Base-by-base conservation (phyloP, 768 basidiomycete genomes). In the Lyophyllum atratum region DNA sequence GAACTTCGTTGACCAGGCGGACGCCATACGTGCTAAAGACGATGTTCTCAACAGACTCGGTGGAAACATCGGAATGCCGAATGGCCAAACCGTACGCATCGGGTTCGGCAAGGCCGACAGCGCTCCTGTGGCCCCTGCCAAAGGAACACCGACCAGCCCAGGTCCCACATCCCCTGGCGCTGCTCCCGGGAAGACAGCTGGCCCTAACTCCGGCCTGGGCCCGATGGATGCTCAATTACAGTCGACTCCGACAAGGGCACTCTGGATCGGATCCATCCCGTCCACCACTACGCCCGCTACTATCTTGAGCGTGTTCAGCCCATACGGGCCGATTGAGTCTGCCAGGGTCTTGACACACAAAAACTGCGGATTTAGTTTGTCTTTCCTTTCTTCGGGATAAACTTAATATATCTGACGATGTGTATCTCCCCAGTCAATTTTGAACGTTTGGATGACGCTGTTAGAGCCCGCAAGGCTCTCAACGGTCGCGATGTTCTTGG, bases 71-170 rank as follows among this genome's bases (percentile, higher is more conserved):
- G 90, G 92, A 51, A 90, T 95, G 85, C 90, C 92, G 4, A 96
- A 95, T 62, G 94, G 95, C 14, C 93, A 95, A 71, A 93, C 93
- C 1, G 96, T 99, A 52, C 89, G 97, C 45, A 95, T 99, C 66
- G 97, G 97, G 2, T 99, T 97, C 69, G 97, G 96, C 24, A 99
- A 98, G 70, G 94, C 94, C 1, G 95, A 98, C 66, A 95, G 94
- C 64, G 96, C 93, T 4, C 96, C 96, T 28, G 87, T 92, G 39
- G 91, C 93, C 8, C 91, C 93, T 15, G 86, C 92, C 31, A 93
- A 92, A 64, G 89, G 89, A 24, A 81, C 81, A 24, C 77, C 86
- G 14, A 80, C 83, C 48, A 86, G 81, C 61, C 83, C 88, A 26
- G 80, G 84, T 15, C 80, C 87, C 14, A 83, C 87, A 2, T 86